Evolutionary conservation across 75 land plant species (phyloP).

Genomic region (Sequoia sempervirens): DNA sequence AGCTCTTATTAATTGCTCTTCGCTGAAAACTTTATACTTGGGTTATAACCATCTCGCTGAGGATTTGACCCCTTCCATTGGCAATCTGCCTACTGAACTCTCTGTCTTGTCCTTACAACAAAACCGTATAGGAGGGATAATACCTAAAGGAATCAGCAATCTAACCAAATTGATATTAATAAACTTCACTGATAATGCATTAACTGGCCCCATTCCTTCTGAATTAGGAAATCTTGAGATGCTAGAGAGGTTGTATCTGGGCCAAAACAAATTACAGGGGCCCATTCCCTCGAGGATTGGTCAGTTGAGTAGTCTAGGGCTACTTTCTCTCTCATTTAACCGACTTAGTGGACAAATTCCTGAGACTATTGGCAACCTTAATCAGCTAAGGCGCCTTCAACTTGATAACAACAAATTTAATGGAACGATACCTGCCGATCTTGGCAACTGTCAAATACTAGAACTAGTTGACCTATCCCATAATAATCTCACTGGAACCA

Average conservation of each 20-base stretch:
- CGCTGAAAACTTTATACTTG: constrained; percentile 18
- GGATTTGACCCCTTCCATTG: constrained; percentile 23
- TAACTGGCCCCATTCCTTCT: constrained; percentile 18
- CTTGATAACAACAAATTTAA: constrained; percentile 24
- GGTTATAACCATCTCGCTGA: constrained; percentile 24
- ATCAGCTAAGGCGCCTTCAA: constrained; percentile 13
- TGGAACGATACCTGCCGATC: constrained; percentile 27
- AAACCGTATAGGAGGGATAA: constrained; percentile 32
- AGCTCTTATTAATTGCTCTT: constrained; percentile 15
- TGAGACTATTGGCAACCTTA: constrained; percentile 18
- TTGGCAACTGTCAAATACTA: constrained; percentile 5
- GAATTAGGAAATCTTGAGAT: constrained; percentile 10
- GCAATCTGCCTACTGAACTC: constrained; percentile 17
- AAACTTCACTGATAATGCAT: constrained; percentile 14
- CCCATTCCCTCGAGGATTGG: constrained; percentile 32
- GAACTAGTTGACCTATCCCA: constrained; percentile 22
- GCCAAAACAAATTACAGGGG: constrained; percentile 24
- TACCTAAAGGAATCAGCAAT: constrained; percentile 26
- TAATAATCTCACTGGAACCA: constrained; percentile 19
- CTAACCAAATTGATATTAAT: constrained; percentile 12
- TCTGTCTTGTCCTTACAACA: not conserved
- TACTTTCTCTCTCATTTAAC: constrained; percentile 20
- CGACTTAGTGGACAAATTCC: constrained; percentile 27
- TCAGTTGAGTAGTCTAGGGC: constrained; percentile 3
- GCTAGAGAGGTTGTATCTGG: not conserved